Percentiles rank a stretch among this genome's conserved stretches.
Conservation (phyloP, 2,329 filamentous ascomycete species). For the Xylariaceae sp. region DNA sequence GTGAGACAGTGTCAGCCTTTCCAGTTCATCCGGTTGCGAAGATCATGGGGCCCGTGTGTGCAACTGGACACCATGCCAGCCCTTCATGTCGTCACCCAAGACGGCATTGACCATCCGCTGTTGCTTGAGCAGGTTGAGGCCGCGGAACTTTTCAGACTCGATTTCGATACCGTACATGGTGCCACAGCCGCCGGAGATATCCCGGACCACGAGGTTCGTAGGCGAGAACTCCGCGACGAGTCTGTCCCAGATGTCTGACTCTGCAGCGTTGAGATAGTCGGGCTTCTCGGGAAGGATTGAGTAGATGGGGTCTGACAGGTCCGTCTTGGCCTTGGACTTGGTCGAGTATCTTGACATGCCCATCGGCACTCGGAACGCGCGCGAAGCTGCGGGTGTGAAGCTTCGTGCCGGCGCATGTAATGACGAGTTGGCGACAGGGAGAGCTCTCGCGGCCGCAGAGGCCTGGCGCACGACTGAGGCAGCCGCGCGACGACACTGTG, state of each 20-base stretch:
- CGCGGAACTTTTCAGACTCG: constrained; percentile 64
- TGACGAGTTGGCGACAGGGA: constrained; percentile 4
- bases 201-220: constrained; percentile 59
- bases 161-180: constrained; percentile 85
- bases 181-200: constrained; percentile 78
- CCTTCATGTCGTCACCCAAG: constrained; percentile 68
- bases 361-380: neutral
- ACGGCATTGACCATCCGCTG: constrained; percentile 74
- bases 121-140: constrained; percentile 69
- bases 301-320: constrained; percentile 28
- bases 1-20: neutral
- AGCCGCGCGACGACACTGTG: constrained; percentile 22
- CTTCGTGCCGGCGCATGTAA: constrained; percentile 9
- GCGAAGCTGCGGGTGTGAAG: neutral
- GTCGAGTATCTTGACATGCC: constrained; percentile 25
- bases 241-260: constrained; percentile 54
- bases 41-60: constrained; percentile 55
- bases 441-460: constrained; percentile 12
- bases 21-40: neutral
- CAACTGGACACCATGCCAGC: constrained; percentile 79
- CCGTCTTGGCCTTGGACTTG: constrained; percentile 20
- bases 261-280: constrained; percentile 49
- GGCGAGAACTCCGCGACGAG: constrained; percentile 47
- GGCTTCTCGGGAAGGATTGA: constrained; percentile 37
- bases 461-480: constrained; percentile 18